Evolutionary conservation across 306 rosid genomes (phyloP).

Genomic region (Medicago ruthenica): DNA sequence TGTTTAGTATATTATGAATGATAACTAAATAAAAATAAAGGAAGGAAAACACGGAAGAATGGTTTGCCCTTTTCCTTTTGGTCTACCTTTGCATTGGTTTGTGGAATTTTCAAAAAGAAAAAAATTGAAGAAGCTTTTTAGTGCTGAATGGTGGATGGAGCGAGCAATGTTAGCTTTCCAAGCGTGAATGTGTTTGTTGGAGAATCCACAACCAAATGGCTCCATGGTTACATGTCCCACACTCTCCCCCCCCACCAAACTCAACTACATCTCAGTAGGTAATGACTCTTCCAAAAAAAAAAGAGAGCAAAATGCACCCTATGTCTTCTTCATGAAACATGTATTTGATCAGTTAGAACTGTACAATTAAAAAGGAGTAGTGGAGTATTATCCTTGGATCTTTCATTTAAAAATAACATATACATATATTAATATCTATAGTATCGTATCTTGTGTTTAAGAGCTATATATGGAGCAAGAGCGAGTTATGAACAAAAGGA

Average conservation of each 20-base stretch:
- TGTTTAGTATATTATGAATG: constrained; percentile 40
- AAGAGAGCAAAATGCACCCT: background rate
- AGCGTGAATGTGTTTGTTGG: constrained; percentile 91
- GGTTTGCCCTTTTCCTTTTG: constrained; percentile 57
- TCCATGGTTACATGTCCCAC: constrained; percentile 79
- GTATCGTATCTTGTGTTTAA: no score
- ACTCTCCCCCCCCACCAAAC: constrained; percentile 55
- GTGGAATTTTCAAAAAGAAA: constrained; percentile 42
- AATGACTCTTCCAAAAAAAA: constrained; percentile 16
- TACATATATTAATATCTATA: no score
- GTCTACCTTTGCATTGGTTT: constrained; percentile 46
- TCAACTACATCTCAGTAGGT: constrained; percentile 29
- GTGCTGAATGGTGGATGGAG: constrained; percentile 63
- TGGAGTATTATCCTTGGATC: no score
- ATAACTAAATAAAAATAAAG: background rate
- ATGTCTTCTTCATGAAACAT: background rate
- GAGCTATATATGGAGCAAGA: no score
- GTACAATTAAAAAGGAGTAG: no score
- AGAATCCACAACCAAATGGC: constrained; percentile 96
- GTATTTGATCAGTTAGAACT: background rate
- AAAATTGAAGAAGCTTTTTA: constrained; percentile 43
- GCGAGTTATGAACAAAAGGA: no score
- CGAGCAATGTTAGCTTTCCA: constrained; percentile 61
- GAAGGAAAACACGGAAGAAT: constrained; percentile 34
- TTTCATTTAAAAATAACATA: no score